Evolutionary conservation across 768 basidiomycete genomes (phyloP).

Genomic region (Albatrellus ellisii): DNA sequence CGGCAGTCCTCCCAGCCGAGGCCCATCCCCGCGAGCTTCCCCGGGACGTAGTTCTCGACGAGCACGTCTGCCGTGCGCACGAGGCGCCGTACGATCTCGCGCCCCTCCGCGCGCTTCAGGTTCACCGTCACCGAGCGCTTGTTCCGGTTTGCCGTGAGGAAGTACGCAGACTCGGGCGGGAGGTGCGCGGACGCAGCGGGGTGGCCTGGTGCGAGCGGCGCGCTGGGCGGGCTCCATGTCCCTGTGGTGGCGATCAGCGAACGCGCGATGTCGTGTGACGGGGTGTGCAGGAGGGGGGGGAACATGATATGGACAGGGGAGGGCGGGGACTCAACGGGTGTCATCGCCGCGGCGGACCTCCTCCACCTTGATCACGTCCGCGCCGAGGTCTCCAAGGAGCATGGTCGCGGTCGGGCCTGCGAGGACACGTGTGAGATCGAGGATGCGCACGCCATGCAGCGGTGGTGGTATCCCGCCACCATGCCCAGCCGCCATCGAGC

Average conservation of each 20-base stretch:
- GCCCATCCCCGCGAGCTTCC: slow-evolving; percentile 76
- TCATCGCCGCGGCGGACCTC: slow-evolving; percentile 76
- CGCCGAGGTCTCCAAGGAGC: slow-evolving; percentile 86
- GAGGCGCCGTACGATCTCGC: slow-evolving; percentile 60
- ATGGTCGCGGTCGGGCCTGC: slow-evolving; percentile 91
- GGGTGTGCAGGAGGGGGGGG: not conserved
- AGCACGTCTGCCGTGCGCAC: slow-evolving; percentile 69
- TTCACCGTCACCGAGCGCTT: slow-evolving; percentile 85
- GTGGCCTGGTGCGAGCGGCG: slow-evolving; percentile 26
- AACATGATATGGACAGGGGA: not conserved
- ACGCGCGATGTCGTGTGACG: not conserved
- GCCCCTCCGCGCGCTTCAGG: slow-evolving; percentile 68
- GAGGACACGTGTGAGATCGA: slow-evolving; percentile 82
- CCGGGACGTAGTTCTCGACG: slow-evolving; percentile 80
- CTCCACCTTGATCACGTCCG: slow-evolving; percentile 91
- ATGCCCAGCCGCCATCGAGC: too few relatives aligned
- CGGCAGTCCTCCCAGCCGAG: slow-evolving; percentile 77
- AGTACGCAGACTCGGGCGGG: slow-evolving; percentile 89
- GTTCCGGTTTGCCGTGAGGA: slow-evolving; percentile 78
- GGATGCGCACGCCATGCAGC: slow-evolving; percentile 64
- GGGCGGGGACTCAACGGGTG: slow-evolving; percentile 43
- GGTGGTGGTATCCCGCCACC: slow-evolving; percentile 59
- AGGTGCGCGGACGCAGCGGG: slow-evolving; percentile 46
- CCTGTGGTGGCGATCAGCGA: slow-evolving; percentile 10
- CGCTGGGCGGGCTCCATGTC: slow-evolving; percentile 25